These are phyloP conservation scores for Blastobotrys apis DNA, from an alignment of 1,139 yeast species.

Conservation along the genomic window DNA sequence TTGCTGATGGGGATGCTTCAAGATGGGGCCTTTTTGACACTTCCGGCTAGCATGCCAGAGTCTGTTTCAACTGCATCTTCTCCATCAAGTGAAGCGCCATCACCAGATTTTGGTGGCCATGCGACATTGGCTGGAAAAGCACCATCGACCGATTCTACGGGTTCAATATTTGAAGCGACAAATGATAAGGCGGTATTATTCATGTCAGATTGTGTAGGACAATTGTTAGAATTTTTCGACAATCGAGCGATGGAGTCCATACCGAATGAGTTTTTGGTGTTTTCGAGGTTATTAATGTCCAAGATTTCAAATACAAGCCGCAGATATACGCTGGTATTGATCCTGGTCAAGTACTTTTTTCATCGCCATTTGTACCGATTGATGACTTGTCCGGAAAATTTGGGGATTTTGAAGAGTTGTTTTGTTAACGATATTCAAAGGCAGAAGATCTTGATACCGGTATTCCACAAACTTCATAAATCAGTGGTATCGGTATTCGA, in stretches of 20 bases:
- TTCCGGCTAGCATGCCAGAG: constrained; percentile 5
- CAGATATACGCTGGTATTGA: constrained; percentile 20
- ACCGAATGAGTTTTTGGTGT: constrained; percentile 25
- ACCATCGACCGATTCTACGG: constrained; percentile 15
- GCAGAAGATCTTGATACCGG: constrained; percentile 23
- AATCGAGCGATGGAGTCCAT: constrained; percentile 24
- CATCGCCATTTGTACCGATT: constrained; percentile 23
- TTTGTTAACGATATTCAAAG: constrained; percentile 28
- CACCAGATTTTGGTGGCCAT: constrained; percentile 23
- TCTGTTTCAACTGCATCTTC: constrained; percentile 16
- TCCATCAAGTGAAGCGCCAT: constrained; percentile 24
- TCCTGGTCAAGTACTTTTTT: constrained; percentile 27
- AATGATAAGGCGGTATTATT: constrained; percentile 16
- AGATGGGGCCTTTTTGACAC: constrained; percentile 26
- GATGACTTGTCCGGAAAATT: constrained; percentile 26
- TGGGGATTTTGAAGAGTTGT: constrained; percentile 27
- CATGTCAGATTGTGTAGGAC: constrained; percentile 18
- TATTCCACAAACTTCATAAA: constrained; percentile 20
- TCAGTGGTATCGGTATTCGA: constrained; percentile 18
- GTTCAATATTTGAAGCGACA: constrained; percentile 12
- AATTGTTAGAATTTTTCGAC: constrained; percentile 24
- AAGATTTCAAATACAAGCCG: constrained; percentile 21
- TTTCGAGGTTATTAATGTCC: constrained; percentile 21
- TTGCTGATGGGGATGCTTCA: constrained; percentile 26
- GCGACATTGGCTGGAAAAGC: constrained; percentile 20